Conservation (phyloP, 495 filamentous ascomycete genomes). For the Podospora australis region DNA sequence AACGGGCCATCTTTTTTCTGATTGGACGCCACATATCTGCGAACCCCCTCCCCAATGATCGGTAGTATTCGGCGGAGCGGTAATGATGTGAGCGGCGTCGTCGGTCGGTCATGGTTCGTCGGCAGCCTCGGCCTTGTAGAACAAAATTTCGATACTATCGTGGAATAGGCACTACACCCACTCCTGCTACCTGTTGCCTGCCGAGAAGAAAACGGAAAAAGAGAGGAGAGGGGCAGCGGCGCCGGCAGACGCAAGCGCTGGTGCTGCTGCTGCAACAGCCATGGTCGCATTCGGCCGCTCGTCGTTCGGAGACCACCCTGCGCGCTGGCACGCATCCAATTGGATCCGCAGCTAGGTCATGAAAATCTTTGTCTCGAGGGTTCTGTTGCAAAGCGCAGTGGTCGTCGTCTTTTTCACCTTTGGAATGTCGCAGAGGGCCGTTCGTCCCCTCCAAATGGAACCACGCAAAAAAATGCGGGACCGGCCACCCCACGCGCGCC, state of each 20-base stretch:
- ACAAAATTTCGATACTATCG: too few species aligned
- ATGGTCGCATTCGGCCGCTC: conserved; percentile 28
- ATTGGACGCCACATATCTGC: not conserved
- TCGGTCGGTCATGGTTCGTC: too few species aligned
- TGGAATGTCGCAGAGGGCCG: not conserved
- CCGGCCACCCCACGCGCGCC: not conserved
- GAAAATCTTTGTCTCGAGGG: too few species aligned
- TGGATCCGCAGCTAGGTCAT: too few species aligned
- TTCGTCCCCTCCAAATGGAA: too few species aligned
- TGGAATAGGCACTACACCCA: too few species aligned
- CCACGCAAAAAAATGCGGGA: not conserved
- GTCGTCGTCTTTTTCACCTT: not conserved
- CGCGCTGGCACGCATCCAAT: conserved; percentile 25
- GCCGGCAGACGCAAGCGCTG: conserved; percentile 19
- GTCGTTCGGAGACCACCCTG: conserved; percentile 15
- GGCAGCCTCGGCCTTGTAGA: too few species aligned
- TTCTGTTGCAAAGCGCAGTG: not conserved
- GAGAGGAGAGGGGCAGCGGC: not conserved
- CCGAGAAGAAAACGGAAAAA: too few species aligned
- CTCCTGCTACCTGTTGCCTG: too few species aligned
- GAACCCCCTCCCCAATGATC: not conserved
- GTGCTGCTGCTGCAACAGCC: conserved; percentile 17
- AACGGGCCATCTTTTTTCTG: conserved; percentile 9
- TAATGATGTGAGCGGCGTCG: not conserved
- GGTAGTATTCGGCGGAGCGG: not conserved